Conservation (phyloP, 2,329 filamentous ascomycete genomes). For the Drechslera avenae region DNA sequence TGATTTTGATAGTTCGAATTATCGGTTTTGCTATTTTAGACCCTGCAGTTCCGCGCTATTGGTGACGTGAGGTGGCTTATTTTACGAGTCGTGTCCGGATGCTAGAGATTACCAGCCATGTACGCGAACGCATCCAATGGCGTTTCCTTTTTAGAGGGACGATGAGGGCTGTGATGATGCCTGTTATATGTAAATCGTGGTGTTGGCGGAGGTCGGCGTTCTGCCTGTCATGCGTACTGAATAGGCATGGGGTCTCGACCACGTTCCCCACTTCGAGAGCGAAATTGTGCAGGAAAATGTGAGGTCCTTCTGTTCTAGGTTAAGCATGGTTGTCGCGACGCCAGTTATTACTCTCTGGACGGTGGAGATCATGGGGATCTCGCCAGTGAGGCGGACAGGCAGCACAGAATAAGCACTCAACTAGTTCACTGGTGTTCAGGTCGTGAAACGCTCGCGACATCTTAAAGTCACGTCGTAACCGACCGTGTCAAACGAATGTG, state of each 20-base stretch:
- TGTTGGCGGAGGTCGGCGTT: constrained; percentile 40
- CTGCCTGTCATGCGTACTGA: constrained; percentile 33
- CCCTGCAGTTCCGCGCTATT: constrained; percentile 7
- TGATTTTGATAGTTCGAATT: constrained; percentile 9
- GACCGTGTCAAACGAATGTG: constrained; percentile 29
- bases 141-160: neutral
- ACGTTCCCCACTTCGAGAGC: constrained; percentile 24
- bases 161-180: neutral
- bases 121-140: constrained; percentile 1
- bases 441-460: too few relatives aligned
- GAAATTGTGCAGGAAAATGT: constrained; percentile 27
- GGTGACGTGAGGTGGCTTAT: constrained; percentile 18
- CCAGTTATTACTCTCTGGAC: constrained; percentile 5
- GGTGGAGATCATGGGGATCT: neutral
- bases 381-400: neutral
- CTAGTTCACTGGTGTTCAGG: too few relatives aligned
- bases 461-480: neutral
- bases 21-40: constrained; percentile 12
- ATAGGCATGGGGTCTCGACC: constrained; percentile 27
- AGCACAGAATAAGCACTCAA: too few relatives aligned
- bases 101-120: neutral
- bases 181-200: constrained; percentile 19
- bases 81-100: constrained; percentile 8
- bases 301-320: constrained; percentile 40
- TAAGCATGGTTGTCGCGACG: constrained; percentile 24